phyloP scores from a whole-genome alignment of 345 rosid genomes.

The Arabidopsis arenosa region DNA sequence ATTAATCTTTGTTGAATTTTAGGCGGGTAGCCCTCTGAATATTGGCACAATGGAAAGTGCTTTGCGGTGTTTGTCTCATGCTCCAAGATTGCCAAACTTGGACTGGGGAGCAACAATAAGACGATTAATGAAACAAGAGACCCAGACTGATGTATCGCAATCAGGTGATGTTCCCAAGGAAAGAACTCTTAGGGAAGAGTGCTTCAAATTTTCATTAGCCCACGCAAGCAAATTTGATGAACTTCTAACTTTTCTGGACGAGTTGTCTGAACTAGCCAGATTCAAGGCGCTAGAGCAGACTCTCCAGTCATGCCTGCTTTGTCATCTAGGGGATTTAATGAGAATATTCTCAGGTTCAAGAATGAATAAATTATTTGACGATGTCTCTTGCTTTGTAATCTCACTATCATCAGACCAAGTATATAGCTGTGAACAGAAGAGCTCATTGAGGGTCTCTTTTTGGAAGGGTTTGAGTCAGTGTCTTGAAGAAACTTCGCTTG shows the following conservation, averaged over 20 bases:
- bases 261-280: slow-evolving; percentile 76
- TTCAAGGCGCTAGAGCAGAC: slow-evolving; percentile 69
- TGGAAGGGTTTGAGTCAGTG: slow-evolving; percentile 83
- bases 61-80: slow-evolving; percentile 75
- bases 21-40: slow-evolving; percentile 50
- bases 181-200: slow-evolving; percentile 70
- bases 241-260: slow-evolving; percentile 76
- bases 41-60: slow-evolving; percentile 53
- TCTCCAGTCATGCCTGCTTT: slow-evolving; percentile 69
- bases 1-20: slow-evolving; percentile 38
- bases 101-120: slow-evolving; percentile 86
- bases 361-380: slow-evolving; percentile 71
- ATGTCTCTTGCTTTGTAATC: slow-evolving; percentile 57
- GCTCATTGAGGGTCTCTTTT: slow-evolving; percentile 62
- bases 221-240: slow-evolving; percentile 73
- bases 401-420: slow-evolving; percentile 54
- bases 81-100: slow-evolving; percentile 81
- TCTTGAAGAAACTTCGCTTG: slow-evolving; percentile 70
- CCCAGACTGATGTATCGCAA: slow-evolving; percentile 46
- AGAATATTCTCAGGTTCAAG: slow-evolving; percentile 82
- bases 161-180: slow-evolving; percentile 50
- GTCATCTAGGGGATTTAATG: slow-evolving; percentile 62
- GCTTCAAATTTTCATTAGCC: slow-evolving; percentile 64
- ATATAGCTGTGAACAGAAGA: slow-evolving; percentile 54
- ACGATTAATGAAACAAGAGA: slow-evolving; percentile 83